Evolutionary conservation across 371 early-diverging fungal genomes (phyloP), one percentile per base, ranked within the genome.

Genomic region (Mucor lusitanicus): DNA sequence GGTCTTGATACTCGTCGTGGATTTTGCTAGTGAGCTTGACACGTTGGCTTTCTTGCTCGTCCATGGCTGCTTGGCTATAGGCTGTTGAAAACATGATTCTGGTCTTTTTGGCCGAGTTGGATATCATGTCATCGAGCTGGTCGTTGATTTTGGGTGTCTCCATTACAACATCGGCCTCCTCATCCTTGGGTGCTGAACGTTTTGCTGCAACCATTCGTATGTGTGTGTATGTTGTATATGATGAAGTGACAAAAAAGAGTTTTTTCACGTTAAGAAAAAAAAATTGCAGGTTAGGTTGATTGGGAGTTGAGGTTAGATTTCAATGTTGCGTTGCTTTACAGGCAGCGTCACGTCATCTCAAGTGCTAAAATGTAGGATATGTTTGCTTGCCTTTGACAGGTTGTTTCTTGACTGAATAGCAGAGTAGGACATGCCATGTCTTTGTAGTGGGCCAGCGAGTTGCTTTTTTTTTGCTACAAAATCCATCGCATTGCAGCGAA

Each of bases 1-100:
- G 85, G 23, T 87, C 70, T 42, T 83, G 78, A 74, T 91, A 93
- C 70, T 93, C 94, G 65, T 92, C 92, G 60, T 81, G 69, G 60
- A 91, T 88, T 79, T 92, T 92, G 55, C 90, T 85, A 12, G 90
- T 83, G 35, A 94, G 76, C 77, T 90, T 91, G 37, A 87, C 73
- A 53, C 90, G 87, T 78, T 92, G 92, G 63, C 87, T 87, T 55
- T 71, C 75, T 68, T 77, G 81, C 62, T 86, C 88, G 59, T 88
- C 88, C 78, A 82, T 79, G 55, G 80, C 79, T 60, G 85, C 76
- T 67, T 80, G 86, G 32, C 80, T 82, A 61, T 85, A 84, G 30
- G 82, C 76, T 42, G 79, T 84, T 12, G 82, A 75, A 72, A 88
- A 88, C 62, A 88, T 64, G 17, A 85, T 68, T 73, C 88, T 72